Conservation (phyloP, 371 early-diverging fungal species). For the Smittium mucronatum region DNA sequence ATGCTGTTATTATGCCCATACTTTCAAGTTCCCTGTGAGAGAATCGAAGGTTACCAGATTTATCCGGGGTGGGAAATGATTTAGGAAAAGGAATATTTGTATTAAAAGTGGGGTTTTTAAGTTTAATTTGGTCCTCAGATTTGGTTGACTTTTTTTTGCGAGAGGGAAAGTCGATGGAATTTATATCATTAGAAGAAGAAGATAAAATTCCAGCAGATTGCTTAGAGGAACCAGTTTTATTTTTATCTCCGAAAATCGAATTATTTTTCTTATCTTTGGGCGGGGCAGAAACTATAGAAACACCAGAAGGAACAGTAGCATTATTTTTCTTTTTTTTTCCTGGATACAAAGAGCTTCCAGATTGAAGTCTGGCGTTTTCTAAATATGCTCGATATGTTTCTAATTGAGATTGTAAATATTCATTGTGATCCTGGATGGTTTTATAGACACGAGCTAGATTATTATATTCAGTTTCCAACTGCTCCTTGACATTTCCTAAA, state of each 20-base stretch:
- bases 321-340: slow-evolving; percentile 5
- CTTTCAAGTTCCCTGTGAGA: slow-evolving; percentile 72
- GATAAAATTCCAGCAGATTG: neutral
- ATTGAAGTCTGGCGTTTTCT: slow-evolving; percentile 81
- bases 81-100: neutral
- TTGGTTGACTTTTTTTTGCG: neutral
- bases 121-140: neutral
- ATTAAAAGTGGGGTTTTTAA: neutral
- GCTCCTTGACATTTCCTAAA: slow-evolving; percentile 77
- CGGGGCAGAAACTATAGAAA: neutral
- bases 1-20: slow-evolving; percentile 84
- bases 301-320: neutral
- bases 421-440: slow-evolving; percentile 87
- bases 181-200: neutral
- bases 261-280: neutral
- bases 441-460: slow-evolving; percentile 74
- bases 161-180: neutral
- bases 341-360: slow-evolving; percentile 10
- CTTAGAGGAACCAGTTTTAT: neutral
- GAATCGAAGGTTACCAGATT: neutral
- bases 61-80: neutral
- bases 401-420: slow-evolving; percentile 72
- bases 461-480: slow-evolving; percentile 60
- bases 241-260: neutral
- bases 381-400: slow-evolving; percentile 90